Percentiles rank a stretch among this genome's conserved stretches.
These are phyloP conservation scores for Creolimax fragrantissima DNA, from an alignment of 78 protist genomes.

Conservation along the genomic window DNA sequence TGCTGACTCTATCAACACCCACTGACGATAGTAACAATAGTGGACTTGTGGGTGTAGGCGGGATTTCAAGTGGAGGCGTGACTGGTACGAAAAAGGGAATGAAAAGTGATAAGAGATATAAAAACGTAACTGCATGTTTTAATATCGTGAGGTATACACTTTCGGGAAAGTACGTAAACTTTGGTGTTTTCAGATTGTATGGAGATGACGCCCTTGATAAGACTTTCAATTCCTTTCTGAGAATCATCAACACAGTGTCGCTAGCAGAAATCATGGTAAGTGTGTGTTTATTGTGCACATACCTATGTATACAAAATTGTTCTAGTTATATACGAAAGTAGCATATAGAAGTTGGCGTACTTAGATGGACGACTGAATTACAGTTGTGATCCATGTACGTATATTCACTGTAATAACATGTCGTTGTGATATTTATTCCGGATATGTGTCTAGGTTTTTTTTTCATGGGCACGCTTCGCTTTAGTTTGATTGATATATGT, in stretches of 20 bases:
- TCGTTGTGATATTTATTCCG: not conserved
- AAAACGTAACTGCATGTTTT: conserved; percentile 36
- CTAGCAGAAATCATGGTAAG: not conserved
- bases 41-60: not conserved
- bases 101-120: conserved; percentile 20
- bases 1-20: not conserved
- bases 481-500: too few species aligned
- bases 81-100: not conserved
- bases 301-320: too few species aligned
- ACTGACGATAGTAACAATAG: not conserved
- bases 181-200: conserved; percentile 63
- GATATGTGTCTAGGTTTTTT: not conserved
- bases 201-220: conserved; percentile 32
- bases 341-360: too few species aligned
- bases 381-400: too few species aligned
- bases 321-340: too few species aligned
- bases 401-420: too few species aligned
- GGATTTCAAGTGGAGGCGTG: not conserved
- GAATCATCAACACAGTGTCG: not conserved
- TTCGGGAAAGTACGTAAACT: conserved; percentile 49
- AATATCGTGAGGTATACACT: conserved; percentile 29
- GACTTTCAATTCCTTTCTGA: conserved; percentile 30
- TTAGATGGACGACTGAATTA: too few species aligned
- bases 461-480: too few species aligned
- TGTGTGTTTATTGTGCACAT: too few species aligned